Percentiles rank a stretch among this genome's conserved stretches.
These are phyloP conservation scores for Cyberlindnera mississippiensis DNA, from an alignment of 805 yeast genomes.

Conservation along the genomic window DNA sequence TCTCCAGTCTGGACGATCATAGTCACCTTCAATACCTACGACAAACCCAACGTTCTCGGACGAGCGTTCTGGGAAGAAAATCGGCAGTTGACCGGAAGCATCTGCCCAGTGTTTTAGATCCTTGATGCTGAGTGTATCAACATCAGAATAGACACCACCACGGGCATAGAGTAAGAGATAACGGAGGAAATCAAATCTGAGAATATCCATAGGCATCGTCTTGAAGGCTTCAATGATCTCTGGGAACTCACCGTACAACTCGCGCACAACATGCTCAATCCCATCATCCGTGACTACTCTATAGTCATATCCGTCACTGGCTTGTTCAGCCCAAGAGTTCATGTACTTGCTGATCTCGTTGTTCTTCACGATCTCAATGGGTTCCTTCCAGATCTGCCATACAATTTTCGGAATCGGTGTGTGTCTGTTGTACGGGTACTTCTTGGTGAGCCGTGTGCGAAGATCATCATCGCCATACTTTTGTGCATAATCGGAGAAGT, in stretches of 20 bases:
- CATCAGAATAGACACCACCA: constrained; percentile 62
- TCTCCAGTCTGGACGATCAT: constrained; percentile 51
- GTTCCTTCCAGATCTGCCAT: constrained; percentile 48
- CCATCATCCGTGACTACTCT: constrained; percentile 36
- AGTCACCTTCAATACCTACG: constrained; percentile 51
- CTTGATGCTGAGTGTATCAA: constrained; percentile 44
- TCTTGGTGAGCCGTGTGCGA: constrained; percentile 12
- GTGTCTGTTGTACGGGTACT: constrained; percentile 17
- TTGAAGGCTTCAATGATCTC: constrained; percentile 51
- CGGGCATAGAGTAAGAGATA: constrained; percentile 48
- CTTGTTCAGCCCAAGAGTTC: constrained; percentile 19
- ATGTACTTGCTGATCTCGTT: constrained; percentile 20
- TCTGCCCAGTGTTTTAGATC: constrained; percentile 54
- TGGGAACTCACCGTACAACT: constrained; percentile 39
- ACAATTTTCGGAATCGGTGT: constrained; percentile 37
- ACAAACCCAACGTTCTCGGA: constrained; percentile 43
- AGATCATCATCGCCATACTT: constrained; percentile 18
- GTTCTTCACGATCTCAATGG: constrained; percentile 26
- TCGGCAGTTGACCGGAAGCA: constrained; percentile 43
- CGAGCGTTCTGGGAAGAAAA: constrained; percentile 32
- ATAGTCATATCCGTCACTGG: constrained; percentile 13
- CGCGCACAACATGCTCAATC: constrained; percentile 34
- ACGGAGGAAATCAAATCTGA: constrained; percentile 52
- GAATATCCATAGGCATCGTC: constrained; percentile 47
- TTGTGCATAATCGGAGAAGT: constrained; percentile 13